These are phyloP conservation scores for Tuber magnatum DNA, from an alignment of 495 filamentous ascomycete species.

Conservation along the genomic window DNA sequence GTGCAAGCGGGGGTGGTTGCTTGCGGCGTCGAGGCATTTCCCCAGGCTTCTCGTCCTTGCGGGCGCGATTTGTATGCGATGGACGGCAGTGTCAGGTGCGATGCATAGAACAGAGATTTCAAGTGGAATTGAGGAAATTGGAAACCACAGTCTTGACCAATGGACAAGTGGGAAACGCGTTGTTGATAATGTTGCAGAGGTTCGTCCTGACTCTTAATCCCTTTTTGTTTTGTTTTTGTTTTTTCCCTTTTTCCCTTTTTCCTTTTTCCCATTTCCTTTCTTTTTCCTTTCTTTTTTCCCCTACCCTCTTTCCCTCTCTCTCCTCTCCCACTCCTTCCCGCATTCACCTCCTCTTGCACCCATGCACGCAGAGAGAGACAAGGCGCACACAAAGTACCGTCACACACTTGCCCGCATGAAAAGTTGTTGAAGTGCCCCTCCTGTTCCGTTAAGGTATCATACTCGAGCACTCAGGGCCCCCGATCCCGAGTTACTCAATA, in stretches of 20 bases:
- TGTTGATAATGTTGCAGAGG: constrained; percentile 27
- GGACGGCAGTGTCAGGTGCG: neutral
- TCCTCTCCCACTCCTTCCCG: neutral
- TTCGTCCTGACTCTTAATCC: neutral
- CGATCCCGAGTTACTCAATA: neutral
- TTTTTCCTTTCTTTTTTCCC: neutral
- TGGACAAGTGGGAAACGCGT: constrained; percentile 27
- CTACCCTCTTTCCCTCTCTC: neutral
- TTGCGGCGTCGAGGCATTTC: constrained; percentile 28
- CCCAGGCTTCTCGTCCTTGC: neutral
- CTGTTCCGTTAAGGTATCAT: neutral
- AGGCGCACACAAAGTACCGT: neutral
- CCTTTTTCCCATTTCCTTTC: neutral
- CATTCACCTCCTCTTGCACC: neutral
- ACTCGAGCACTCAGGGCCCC: neutral
- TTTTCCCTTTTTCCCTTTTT: neutral
- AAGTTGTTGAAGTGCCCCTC: neutral
- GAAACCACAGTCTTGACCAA: constrained; percentile 1
- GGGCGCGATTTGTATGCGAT: constrained; percentile 3
- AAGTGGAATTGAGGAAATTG: constrained; percentile 11
- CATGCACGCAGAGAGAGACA: neutral
- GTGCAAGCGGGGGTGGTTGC: constrained; percentile 13
- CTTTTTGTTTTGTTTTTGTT: neutral
- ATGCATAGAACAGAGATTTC: neutral
- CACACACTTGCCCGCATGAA: neutral